A percentile compares a stretch with the other conserved stretches of the same genome.
Conservation (phyloP, 768 basidiomycete species). For the Suillus placidus region DNA sequence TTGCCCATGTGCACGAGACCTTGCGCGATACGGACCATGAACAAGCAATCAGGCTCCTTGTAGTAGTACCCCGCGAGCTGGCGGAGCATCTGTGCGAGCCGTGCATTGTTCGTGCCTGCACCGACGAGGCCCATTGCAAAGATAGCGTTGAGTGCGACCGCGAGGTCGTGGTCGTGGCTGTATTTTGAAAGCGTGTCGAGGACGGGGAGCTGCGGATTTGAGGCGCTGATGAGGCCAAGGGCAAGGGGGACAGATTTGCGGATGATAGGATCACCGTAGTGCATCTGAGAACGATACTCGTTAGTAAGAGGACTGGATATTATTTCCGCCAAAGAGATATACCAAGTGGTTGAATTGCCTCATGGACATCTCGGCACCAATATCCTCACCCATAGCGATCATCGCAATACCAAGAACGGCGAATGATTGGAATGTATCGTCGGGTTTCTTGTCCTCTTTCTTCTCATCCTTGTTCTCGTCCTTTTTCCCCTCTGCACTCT, state of each 20-base stretch:
- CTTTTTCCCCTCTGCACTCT: slow-evolving; percentile 27
- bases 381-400: slow-evolving; percentile 87
- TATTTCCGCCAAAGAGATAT: slow-evolving; percentile 27
- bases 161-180: slow-evolving; percentile 98
- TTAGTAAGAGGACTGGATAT: slow-evolving; percentile 17
- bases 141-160: slow-evolving; percentile 95
- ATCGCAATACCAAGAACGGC: slow-evolving; percentile 93
- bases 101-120: slow-evolving; percentile 98
- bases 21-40: slow-evolving; percentile 94
- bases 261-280: slow-evolving; percentile 92
- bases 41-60: slow-evolving; percentile 95
- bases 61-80: slow-evolving; percentile 98
- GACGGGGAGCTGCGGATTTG: slow-evolving; percentile 92
- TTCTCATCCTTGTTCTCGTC: slow-evolving; percentile 51
- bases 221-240: slow-evolving; percentile 91
- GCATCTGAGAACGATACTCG: slow-evolving; percentile 69
- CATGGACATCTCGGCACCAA: slow-evolving; percentile 97
- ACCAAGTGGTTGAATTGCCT: slow-evolving; percentile 97
- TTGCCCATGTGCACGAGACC: slow-evolving; percentile 99
- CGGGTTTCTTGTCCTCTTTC: slow-evolving; percentile 48
- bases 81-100: slow-evolving; percentile 95
- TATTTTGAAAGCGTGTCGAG: slow-evolving; percentile 98
- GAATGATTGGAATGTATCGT: slow-evolving; percentile 85
- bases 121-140: slow-evolving; percentile 99
- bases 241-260: slow-evolving; percentile 94